phyloP scores from a whole-genome alignment of 1,284 basidiomycete species.

The Puccinia novopanici region DNA sequence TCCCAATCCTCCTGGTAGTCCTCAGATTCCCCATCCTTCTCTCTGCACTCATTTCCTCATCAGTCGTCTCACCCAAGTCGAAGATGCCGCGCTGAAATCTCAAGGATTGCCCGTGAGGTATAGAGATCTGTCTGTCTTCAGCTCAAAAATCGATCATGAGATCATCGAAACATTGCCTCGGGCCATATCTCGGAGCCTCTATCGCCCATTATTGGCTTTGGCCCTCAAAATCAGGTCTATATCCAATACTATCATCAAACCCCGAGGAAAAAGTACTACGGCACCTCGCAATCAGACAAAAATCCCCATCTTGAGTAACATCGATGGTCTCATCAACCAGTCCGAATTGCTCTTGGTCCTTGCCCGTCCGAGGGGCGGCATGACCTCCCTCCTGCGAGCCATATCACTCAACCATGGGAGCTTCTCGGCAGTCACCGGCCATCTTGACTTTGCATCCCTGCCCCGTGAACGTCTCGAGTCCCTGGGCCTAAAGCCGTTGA shows the following conservation, averaged over 20 bases:
- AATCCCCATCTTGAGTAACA: constrained; percentile 30
- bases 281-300: neutral
- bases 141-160: constrained; percentile 27
- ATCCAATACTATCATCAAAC: neutral
- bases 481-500: constrained; percentile 34
- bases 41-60: constrained; percentile 21
- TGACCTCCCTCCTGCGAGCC: constrained; percentile 44
- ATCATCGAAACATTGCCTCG: constrained; percentile 26
- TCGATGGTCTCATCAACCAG: constrained; percentile 51
- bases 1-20: no score
- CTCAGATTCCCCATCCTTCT: neutral
- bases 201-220: neutral
- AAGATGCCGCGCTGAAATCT: constrained; percentile 32
- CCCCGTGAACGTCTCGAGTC: constrained; percentile 46
- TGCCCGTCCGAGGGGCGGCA: constrained; percentile 49
- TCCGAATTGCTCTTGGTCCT: constrained; percentile 49
- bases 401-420: constrained; percentile 52
- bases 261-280: neutral
- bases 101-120: constrained; percentile 40
- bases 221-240: neutral
- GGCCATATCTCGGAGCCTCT: constrained; percentile 4
- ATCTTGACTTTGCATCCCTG: constrained; percentile 55
- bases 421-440: constrained; percentile 51
- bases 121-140: constrained; percentile 37
- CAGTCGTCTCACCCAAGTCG: constrained; percentile 12